A percentile compares a stretch with the other conserved stretches of the same genome.
These are phyloP conservation scores for Ogataea populi-albae DNA, from an alignment of 805 yeast species.

Conservation along the genomic window DNA sequence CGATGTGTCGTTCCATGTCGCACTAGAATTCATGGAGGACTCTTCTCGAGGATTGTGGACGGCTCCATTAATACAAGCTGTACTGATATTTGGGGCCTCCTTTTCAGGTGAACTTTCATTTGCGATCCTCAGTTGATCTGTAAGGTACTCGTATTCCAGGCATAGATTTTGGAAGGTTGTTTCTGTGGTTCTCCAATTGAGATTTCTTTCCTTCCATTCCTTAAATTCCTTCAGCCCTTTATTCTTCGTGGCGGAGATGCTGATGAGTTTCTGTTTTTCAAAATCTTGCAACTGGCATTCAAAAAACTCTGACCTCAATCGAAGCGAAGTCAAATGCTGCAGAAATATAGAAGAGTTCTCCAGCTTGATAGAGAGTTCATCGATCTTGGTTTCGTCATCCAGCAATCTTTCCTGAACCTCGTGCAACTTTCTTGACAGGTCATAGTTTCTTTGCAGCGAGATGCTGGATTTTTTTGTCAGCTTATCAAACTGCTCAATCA, in stretches of 20 bases:
- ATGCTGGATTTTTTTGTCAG: constrained; percentile 17
- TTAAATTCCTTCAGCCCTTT: constrained; percentile 21
- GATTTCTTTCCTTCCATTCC: constrained; percentile 32
- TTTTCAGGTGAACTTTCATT: constrained; percentile 12
- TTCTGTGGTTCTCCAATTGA: constrained; percentile 44
- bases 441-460: constrained; percentile 15
- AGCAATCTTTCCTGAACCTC: constrained; percentile 17
- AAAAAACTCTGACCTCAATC: constrained; percentile 33
- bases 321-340: constrained; percentile 31
- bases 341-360: constrained; percentile 29
- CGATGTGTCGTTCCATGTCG: constrained; percentile 7
- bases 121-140: constrained; percentile 23
- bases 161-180: constrained; percentile 44
- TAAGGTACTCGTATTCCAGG: constrained; percentile 38
- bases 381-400: constrained; percentile 20
- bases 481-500: constrained; percentile 14
- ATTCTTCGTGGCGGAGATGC: constrained; percentile 19
- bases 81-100: background rate
- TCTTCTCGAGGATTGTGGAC: constrained; percentile 3
- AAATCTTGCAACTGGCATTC: constrained; percentile 33
- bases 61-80: background rate
- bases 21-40: constrained; percentile 1
- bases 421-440: constrained; percentile 17
- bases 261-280: constrained; percentile 19
- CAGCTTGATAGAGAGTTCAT: constrained; percentile 20